A percentile compares a stretch with the other conserved stretches of the same genome.
These are phyloP conservation scores for Hylodesmum podocarpum DNA, from an alignment of 306 rosid genomes.

Conservation along the genomic window DNA sequence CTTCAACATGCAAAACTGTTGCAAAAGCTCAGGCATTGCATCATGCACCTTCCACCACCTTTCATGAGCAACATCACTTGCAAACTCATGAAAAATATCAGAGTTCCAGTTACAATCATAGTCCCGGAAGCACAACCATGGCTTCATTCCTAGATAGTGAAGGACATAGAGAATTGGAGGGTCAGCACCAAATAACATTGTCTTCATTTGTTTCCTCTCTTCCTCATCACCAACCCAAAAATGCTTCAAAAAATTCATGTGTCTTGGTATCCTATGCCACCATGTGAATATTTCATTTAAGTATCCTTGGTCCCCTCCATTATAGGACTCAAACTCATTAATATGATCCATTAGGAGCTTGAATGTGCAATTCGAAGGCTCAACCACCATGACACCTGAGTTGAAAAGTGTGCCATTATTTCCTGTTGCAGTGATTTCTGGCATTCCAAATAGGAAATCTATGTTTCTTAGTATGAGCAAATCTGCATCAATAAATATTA, in stretches of 20 bases:
- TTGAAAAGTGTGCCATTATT: not conserved
- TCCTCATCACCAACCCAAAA: conserved; percentile 74
- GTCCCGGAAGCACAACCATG: conserved; percentile 52
- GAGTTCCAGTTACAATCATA: conserved; percentile 1
- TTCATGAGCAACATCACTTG: conserved; percentile 11
- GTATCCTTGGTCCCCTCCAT: conserved; percentile 7
- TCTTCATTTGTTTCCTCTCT: conserved; percentile 56
- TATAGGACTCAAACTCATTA: conserved; percentile 2
- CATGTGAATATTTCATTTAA: conserved; percentile 2
- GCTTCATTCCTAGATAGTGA: conserved; percentile 69
- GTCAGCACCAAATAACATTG: conserved; percentile 51
- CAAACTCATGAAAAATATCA: not conserved
- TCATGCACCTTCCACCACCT: conserved; percentile 13
- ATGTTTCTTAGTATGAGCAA: not conserved
- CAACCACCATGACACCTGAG: not conserved
- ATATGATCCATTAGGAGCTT: not conserved
- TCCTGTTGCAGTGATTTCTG: not conserved
- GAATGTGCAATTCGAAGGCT: conserved; percentile 16
- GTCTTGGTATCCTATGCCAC: conserved; percentile 39
- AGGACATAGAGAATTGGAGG: conserved; percentile 69
- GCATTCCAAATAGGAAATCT: conserved; percentile 12
- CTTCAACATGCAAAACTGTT: not conserved
- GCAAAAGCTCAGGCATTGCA: conserved; percentile 7
- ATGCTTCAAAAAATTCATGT: conserved; percentile 75
- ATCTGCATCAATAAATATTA: conserved; percentile 14